Evolutionary conservation across 2,329 filamentous ascomycete genomes (phyloP).

Genomic region (Claviceps sp.): DNA sequence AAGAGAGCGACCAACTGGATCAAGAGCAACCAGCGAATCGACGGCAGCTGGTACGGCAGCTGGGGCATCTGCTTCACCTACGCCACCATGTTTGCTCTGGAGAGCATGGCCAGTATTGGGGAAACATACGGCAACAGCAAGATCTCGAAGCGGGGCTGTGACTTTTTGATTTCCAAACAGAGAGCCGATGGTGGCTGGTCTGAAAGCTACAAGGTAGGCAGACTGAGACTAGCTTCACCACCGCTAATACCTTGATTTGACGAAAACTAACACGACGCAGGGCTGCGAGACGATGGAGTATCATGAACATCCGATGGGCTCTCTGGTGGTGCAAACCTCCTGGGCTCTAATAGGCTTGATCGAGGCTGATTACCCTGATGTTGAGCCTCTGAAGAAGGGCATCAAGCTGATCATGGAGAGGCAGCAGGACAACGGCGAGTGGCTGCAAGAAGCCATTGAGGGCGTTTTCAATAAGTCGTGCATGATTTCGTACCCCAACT

Average conservation of each 20-base stretch:
- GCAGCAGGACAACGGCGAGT: slow-evolving; percentile 82
- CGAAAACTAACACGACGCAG: slow-evolving; percentile 22
- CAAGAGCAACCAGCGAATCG: slow-evolving; percentile 58
- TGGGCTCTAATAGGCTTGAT: slow-evolving; percentile 78
- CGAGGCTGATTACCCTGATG: slow-evolving; percentile 69
- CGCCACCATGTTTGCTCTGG: slow-evolving; percentile 89
- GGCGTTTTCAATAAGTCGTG: slow-evolving; percentile 98
- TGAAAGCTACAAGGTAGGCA: slow-evolving; percentile 63
- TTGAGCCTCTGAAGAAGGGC: slow-evolving; percentile 57
- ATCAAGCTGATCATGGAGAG: slow-evolving; percentile 71
- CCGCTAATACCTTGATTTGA: too few species aligned
- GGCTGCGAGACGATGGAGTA: slow-evolving; percentile 69
- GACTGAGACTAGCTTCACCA: background rate
- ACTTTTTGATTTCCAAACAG: slow-evolving; percentile 77
- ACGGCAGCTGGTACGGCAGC: slow-evolving; percentile 95
- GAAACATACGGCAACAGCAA: slow-evolving; percentile 68
- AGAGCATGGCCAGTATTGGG: slow-evolving; percentile 68
- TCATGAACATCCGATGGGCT: slow-evolving; percentile 57
- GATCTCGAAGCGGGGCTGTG: slow-evolving; percentile 60
- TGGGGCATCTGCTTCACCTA: slow-evolving; percentile 99
- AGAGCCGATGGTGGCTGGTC: slow-evolving; percentile 90
- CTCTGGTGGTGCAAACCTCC: slow-evolving; percentile 86
- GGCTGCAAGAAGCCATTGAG: slow-evolving; percentile 90
- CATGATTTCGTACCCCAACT: slow-evolving; percentile 99
- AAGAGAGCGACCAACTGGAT: slow-evolving; percentile 69